Percentiles rank a stretch among this genome's conserved stretches.
Evolutionary conservation across 768 basidiomycete species (phyloP).

Genomic region (Termitomyces sp.): DNA sequence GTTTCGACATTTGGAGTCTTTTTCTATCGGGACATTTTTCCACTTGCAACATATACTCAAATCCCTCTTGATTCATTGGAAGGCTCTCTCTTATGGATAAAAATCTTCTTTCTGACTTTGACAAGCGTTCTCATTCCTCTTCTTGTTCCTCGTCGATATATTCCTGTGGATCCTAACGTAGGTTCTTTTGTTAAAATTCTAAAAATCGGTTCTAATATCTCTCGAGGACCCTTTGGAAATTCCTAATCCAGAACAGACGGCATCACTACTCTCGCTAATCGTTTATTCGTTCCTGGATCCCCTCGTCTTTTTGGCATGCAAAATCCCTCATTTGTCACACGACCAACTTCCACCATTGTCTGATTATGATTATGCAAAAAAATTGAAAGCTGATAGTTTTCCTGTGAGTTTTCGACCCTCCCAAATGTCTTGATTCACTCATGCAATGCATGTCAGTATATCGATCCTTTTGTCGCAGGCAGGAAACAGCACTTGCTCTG

Average conservation of each 20-base stretch:
- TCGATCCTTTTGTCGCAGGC: constrained; percentile 37
- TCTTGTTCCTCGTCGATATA: constrained; percentile 52
- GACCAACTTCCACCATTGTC: constrained; percentile 62
- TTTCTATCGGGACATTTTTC: constrained; percentile 58
- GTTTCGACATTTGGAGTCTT: constrained; percentile 47
- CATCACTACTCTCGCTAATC: constrained; percentile 39
- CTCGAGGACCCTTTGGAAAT: constrained; percentile 29
- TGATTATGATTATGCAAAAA: constrained; percentile 48
- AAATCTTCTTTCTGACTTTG: constrained; percentile 42
- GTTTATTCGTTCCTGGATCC: constrained; percentile 56
- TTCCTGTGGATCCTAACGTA: constrained; percentile 52
- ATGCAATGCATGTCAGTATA: constrained; percentile 22
- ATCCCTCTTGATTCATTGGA: constrained; percentile 46
- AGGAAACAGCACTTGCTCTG: constrained; percentile 44
- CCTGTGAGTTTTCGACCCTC: constrained; percentile 20
- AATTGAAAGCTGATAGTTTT: constrained; percentile 26
- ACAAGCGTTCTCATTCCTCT: constrained; percentile 51
- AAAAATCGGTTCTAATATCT: neutral
- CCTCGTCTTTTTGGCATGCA: constrained; percentile 42
- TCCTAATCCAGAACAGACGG: constrained; percentile 50
- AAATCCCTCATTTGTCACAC: constrained; percentile 43
- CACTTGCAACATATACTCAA: constrained; percentile 52
- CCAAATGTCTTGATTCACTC: neutral
- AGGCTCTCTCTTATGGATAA: constrained; percentile 51
- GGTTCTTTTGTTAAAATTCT: neutral